phyloP scores from a whole-genome alignment of 805 yeast species.

The Metschnikowia sp. region DNA sequence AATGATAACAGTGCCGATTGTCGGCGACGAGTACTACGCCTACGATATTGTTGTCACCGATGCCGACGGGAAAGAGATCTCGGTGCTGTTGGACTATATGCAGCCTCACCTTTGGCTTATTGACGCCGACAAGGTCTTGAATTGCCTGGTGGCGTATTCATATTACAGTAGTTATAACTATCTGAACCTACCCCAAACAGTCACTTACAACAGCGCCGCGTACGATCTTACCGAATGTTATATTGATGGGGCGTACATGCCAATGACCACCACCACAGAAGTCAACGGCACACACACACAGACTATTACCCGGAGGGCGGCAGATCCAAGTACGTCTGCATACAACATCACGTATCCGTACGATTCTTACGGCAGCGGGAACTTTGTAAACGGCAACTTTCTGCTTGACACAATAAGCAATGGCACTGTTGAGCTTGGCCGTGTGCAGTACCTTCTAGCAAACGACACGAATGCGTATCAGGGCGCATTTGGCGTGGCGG shows the following conservation, averaged over 20 bases:
- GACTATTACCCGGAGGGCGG: slow-evolving; percentile 10
- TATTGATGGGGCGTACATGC: slow-evolving; percentile 23
- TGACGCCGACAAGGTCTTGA: slow-evolving; percentile 22
- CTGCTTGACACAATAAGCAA: not conserved
- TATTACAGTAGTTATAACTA: not conserved
- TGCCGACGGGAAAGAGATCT: slow-evolving; percentile 14
- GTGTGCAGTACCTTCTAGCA: slow-evolving; percentile 29
- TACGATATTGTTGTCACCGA: slow-evolving; percentile 17
- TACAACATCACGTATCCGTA: slow-evolving; percentile 28
- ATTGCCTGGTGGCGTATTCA: slow-evolving; percentile 22
- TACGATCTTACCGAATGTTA: slow-evolving; percentile 28
- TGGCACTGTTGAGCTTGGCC: slow-evolving; percentile 7
- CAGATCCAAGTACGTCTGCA: slow-evolving; percentile 15
- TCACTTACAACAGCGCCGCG: slow-evolving; percentile 20
- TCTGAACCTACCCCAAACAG: slow-evolving; percentile 8
- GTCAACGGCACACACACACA: slow-evolving; percentile 2
- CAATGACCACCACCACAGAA: slow-evolving; percentile 11
- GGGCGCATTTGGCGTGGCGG: slow-evolving; percentile 40
- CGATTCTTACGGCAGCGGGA: slow-evolving; percentile 27
- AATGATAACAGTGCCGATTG: slow-evolving; percentile 12
- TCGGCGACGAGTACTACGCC: slow-evolving; percentile 16
- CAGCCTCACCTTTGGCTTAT: slow-evolving; percentile 41
- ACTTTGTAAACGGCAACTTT: slow-evolving; percentile 24
- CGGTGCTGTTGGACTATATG: slow-evolving; percentile 28
- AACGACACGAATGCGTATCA: slow-evolving; percentile 19